Evolutionary conservation across 441 rosid genomes (phyloP), one percentile per base, ranked within the genome.

Genomic region (Breynia disticha): DNA sequence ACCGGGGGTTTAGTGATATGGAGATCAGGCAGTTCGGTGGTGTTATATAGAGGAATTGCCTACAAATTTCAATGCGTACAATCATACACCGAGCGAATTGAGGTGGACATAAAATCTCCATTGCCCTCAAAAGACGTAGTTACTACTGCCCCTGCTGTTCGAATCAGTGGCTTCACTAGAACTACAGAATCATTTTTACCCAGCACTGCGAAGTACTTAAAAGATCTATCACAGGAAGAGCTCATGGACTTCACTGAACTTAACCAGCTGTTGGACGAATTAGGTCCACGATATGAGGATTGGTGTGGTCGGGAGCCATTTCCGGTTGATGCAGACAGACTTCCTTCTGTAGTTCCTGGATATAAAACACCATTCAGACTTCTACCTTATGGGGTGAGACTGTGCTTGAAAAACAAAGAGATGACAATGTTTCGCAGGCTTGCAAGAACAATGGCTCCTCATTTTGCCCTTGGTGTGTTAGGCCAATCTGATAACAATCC

Each of bases 1-100:
- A 81, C 96, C 0, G 88, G 96, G 50, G 98, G 98, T 43, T 70
- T 90, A 67, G 79, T 90, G 54, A 83, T 87, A 68, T 90, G 90
- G 96, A 85, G 98, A 75, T 85, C 98, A 48, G 98, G 98, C 47
- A 79, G 96, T 71, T 83, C 91, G 3, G 67, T 90, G n/a, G 98
- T 83, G 21, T 62, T 87, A 57, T 87, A 77, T 74, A 70, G 98
- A 67, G 96, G 98, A 67, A 75, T 79, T 66, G 39, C 76, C 47
- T 87, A 90, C 66, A 77, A 77, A 59, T 77, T 85, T 57, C 79
- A 66, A 48, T 87, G 95, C 67, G 88, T 85, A 32, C 82, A 74
- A 48, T 79, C 78, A 20, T 79, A 70, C 66, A 68, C 64, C 10
- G 62, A 80, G 64, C 72, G 72, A 56, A 69, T 64, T 54, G 65